Base-by-base conservation (phyloP, 306 rosid species). In the Senna siamea region DNA sequence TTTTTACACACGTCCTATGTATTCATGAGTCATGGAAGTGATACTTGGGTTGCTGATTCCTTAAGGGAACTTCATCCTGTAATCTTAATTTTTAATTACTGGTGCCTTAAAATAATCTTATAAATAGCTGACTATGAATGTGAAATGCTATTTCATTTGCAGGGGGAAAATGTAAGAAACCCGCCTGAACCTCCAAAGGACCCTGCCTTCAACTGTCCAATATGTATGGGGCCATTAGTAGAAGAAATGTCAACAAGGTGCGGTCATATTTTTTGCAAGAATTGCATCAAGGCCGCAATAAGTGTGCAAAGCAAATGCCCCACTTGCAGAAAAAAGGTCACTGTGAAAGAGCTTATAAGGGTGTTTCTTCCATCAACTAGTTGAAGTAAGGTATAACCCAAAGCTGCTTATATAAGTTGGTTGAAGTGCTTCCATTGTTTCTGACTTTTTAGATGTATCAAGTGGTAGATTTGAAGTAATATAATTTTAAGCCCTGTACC, bases 321-420 rank as follows among this genome's bases (percentile, higher is more conserved):
- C 32, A 19, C 69, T 17, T 63, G 69, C 51, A 19, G 69, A 28
- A 63, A 63, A 63, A 63, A 6, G 69, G 69, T 63, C 18, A 63
- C 69, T 19, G 6, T 63, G 18, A 63, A 63, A 40, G 69, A 63
- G 69, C 69, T 63, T 63, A 40, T 46, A 63, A 63, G 69, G 69
- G 69, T 63, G 10, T 63, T 63, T 40, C 69, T 63, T 28, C 69
- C 69, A 9, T 23, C 69, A 19, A 40, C 51, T 40, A 20, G 69
- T 40, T 63, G 11, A 63, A 40, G 9, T 48, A n/a, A 15, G 69
- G 34, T 63, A 38, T 63, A 32, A 51, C 34, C 34, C 11, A 26
- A 38, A 38, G 23, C 41, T 46, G 41, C 56, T 52, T 40, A 11
- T 18, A 15, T 43, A 30, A 66, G 18, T 58, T 40, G 15, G n/a